These are phyloP conservation scores for Pezicula neosporulosa DNA, from an alignment of 2,329 filamentous ascomycete species.

Conservation along the genomic window DNA sequence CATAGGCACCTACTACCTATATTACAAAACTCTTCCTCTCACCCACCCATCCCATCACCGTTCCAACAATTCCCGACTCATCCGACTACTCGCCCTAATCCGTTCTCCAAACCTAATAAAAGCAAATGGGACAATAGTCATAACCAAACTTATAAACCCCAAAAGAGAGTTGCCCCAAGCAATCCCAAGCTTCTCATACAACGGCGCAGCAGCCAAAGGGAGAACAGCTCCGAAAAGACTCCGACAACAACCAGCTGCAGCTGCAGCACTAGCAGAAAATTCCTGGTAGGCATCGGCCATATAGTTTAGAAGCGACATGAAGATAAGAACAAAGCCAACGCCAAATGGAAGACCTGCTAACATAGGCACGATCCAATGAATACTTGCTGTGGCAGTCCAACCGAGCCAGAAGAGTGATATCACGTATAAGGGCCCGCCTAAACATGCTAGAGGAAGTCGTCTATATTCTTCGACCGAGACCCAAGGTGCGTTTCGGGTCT, in stretches of 20 bases:
- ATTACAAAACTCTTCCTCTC: too few species aligned
- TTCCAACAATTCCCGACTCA: neutral
- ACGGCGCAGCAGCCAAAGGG: slow-evolving; percentile 38
- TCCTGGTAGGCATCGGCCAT: slow-evolving; percentile 49
- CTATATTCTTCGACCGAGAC: slow-evolving; percentile 45
- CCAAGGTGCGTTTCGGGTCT: slow-evolving; percentile 41
- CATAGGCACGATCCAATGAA: slow-evolving; percentile 53
- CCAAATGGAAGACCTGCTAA: slow-evolving; percentile 51
- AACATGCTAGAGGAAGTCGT: slow-evolving; percentile 48
- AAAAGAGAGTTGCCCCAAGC: slow-evolving; percentile 40
- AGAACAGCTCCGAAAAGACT: slow-evolving; percentile 37
- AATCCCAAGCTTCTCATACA: slow-evolving; percentile 40
- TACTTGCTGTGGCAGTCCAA: slow-evolving; percentile 47
- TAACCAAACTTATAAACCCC: slow-evolving; percentile 39
- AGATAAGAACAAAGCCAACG: slow-evolving; percentile 45
- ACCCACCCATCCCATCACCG: too few species aligned
- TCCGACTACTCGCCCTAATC: neutral
- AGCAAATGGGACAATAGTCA: slow-evolving; percentile 44
- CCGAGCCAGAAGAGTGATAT: slow-evolving; percentile 54
- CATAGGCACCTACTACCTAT: too few species aligned
- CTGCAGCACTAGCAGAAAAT: slow-evolving; percentile 53
- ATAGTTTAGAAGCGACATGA: slow-evolving; percentile 57
- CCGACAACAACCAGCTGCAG: slow-evolving; percentile 32
- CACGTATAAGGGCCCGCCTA: slow-evolving; percentile 35
- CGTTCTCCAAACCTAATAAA: slow-evolving; percentile 40